Evolutionary conservation across 257 asterid species (phyloP).

Genomic region (Anisodus tanguticus): DNA sequence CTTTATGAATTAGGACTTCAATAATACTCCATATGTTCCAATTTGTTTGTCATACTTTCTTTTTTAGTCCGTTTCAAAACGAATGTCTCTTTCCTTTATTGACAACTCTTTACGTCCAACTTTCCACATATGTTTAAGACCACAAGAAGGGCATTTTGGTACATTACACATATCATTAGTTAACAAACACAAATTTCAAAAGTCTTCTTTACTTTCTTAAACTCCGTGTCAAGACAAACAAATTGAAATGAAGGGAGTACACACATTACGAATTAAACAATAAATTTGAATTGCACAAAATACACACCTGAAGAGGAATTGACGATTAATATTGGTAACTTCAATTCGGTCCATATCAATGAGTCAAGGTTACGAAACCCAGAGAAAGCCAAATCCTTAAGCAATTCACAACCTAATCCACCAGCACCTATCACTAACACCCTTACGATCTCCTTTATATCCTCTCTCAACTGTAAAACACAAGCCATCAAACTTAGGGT

Average conservation of each 20-base stretch:
- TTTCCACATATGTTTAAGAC: too few species aligned
- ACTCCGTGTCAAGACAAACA: neutral
- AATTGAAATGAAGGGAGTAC: neutral
- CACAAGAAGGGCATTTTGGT: too few species aligned
- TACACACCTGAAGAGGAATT: slow-evolving; percentile 86
- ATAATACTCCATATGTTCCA: too few species aligned
- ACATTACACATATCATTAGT: too few species aligned
- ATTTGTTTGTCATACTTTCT: too few species aligned
- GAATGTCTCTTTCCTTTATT: too few species aligned
- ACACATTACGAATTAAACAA: neutral
- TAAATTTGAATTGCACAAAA: neutral
- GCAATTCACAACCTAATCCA: slow-evolving; percentile 97
- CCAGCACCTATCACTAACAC: slow-evolving; percentile 98
- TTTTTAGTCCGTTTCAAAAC: too few species aligned
- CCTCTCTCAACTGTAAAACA: slow-evolving; percentile 71
- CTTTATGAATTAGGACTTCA: too few species aligned
- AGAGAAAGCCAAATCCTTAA: slow-evolving; percentile 90
- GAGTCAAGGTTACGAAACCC: slow-evolving; percentile 83
- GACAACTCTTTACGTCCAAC: too few species aligned
- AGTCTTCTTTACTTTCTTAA: too few species aligned
- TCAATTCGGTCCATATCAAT: slow-evolving; percentile 98
- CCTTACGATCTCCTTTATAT: slow-evolving; percentile 70
- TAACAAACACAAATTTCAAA: too few species aligned
- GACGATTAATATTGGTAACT: slow-evolving; percentile 94
- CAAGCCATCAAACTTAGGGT: slow-evolving; percentile 32